phyloP scores from a whole-genome alignment of 495 filamentous ascomycete genomes.

The Podospora bellae-mahoneyi region DNA sequence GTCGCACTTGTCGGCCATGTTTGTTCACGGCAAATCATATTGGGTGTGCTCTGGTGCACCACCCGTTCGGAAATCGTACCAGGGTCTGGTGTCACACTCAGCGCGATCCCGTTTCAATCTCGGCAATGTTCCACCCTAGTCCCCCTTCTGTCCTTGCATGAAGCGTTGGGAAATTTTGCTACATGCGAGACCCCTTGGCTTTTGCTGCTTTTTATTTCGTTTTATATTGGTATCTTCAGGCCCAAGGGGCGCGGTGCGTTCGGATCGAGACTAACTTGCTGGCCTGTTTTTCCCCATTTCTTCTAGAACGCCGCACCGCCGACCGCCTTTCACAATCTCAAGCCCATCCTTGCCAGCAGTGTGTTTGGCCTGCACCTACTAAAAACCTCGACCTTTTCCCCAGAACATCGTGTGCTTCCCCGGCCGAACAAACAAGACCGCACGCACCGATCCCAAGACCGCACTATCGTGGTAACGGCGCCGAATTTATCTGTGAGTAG shows the following conservation, averaged over 20 bases:
- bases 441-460: not conserved
- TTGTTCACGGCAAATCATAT: slow-evolving; percentile 23
- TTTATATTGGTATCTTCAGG: slow-evolving; percentile 6
- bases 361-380: not conserved
- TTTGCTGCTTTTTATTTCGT: slow-evolving; percentile 28
- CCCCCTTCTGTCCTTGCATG: slow-evolving; percentile 35
- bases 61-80: slow-evolving; percentile 27
- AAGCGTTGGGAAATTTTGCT: slow-evolving; percentile 32
- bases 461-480: not conserved
- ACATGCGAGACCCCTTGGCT: slow-evolving; percentile 20
- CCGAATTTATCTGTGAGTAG: slow-evolving; percentile 7
- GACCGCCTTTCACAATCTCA: not conserved
- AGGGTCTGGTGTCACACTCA: slow-evolving; percentile 28
- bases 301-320: slow-evolving; percentile 8
- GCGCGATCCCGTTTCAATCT: slow-evolving; percentile 41
- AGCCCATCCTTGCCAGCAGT: not conserved
- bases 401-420: not conserved
- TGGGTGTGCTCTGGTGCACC: slow-evolving; percentile 16
- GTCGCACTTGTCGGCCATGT: slow-evolving; percentile 6
- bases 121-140: slow-evolving; percentile 44
- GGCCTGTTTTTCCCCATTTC: slow-evolving; percentile 1
- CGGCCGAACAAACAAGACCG: not conserved
- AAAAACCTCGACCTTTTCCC: not conserved
- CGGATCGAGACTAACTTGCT: slow-evolving; percentile 1
- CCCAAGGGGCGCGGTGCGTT: not conserved